A percentile compares a stretch with the other conserved stretches of the same genome.
Evolutionary conservation across 1,284 basidiomycete genomes (phyloP).

Genomic region (Caloboletus firmus): DNA sequence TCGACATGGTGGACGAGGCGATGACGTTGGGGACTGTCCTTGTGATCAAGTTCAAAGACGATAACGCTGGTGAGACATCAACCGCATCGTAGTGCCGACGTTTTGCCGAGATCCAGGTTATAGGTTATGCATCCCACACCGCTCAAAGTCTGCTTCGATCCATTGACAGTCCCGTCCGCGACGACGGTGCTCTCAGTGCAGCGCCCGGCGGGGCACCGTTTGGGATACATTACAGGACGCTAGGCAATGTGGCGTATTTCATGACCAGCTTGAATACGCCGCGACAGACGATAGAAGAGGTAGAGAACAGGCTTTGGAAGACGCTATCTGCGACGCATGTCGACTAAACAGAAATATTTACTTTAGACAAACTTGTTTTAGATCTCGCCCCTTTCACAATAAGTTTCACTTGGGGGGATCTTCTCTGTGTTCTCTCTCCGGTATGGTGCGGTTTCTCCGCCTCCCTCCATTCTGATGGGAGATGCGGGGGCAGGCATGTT

Average conservation of each 20-base stretch:
- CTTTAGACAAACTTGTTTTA: neutral
- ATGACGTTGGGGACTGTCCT: slow-evolving; percentile 92
- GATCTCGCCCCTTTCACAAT: neutral
- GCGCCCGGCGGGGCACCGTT: slow-evolving; percentile 61
- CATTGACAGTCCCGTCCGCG: slow-evolving; percentile 37
- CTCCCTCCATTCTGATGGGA: neutral
- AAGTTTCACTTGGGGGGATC: too few relatives aligned
- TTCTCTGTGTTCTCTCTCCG: neutral
- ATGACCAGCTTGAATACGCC: slow-evolving; percentile 88
- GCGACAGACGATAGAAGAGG: slow-evolving; percentile 47
- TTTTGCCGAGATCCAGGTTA: slow-evolving; percentile 5
- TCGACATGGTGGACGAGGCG: slow-evolving; percentile 62
- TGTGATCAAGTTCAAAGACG: slow-evolving; percentile 74
- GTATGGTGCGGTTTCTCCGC: neutral
- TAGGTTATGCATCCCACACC: slow-evolving; percentile 77
- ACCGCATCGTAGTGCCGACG: neutral
- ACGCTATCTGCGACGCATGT: slow-evolving; percentile 27
- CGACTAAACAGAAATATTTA: neutral
- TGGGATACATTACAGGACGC: slow-evolving; percentile 83
- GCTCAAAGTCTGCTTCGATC: slow-evolving; percentile 61
- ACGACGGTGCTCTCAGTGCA: slow-evolving; percentile 34
- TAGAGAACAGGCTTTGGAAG: slow-evolving; percentile 63
- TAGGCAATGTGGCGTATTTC: slow-evolving; percentile 93
- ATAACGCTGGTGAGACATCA: slow-evolving; percentile 48
- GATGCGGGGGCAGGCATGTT: neutral